Percentiles rank a stretch among this genome's conserved stretches.
phyloP scores from a whole-genome alignment of 176 grass and related monocot genomes.

The Secale cereale region DNA sequence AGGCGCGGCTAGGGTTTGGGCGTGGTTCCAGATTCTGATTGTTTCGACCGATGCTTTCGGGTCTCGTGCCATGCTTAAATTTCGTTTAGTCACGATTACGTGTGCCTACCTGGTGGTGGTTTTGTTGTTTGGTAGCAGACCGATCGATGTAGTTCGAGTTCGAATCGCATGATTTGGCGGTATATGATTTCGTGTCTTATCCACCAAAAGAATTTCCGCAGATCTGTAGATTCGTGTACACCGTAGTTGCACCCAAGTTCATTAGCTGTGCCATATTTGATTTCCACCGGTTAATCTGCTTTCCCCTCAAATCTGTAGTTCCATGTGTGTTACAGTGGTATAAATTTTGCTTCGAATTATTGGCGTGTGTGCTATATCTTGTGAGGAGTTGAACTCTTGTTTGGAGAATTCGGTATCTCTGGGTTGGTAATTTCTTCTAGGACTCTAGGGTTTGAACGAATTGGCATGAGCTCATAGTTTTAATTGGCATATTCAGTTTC shows the following conservation, averaged over 20 bases:
- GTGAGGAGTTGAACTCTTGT: too few relatives aligned
- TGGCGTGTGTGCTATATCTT: background rate
- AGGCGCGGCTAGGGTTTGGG: slow-evolving; percentile 18
- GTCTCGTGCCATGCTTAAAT: background rate
- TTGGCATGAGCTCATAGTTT: background rate
- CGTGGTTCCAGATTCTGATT: background rate
- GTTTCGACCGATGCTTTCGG: background rate
- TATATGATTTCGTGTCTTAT: background rate
- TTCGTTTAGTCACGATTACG: background rate
- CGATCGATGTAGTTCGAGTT: background rate
- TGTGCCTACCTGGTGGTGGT: background rate
- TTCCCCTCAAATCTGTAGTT: background rate
- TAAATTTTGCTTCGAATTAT: background rate
- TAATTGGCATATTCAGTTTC: background rate
- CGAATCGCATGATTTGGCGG: background rate
- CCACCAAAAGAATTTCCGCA: background rate
- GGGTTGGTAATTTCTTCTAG: too few relatives aligned
- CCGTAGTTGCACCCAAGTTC: background rate
- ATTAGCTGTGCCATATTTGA: too few relatives aligned
- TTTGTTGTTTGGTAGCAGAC: background rate
- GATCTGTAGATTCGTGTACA: background rate
- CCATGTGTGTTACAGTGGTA: background rate
- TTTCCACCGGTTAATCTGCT: background rate
- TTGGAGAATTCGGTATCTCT: background rate
- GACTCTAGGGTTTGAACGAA: too few relatives aligned